phyloP scores from a whole-genome alignment of 495 filamentous ascomycete genomes.

The Hypoxylon fuscum region DNA sequence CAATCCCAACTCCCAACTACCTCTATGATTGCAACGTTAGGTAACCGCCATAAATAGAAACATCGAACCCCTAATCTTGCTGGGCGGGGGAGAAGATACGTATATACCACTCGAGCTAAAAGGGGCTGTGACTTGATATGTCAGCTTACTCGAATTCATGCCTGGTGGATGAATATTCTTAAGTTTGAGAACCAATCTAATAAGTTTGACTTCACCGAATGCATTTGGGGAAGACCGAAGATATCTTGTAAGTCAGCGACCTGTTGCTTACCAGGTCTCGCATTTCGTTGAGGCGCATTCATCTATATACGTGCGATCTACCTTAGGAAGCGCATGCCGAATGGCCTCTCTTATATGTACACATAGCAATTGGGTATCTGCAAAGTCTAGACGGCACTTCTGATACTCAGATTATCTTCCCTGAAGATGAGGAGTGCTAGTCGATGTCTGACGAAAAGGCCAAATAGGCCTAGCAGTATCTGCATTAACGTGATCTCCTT shows the following conservation, averaged over 20 bases:
- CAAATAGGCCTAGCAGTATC: slow-evolving; percentile 74
- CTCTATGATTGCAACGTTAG: too few species aligned
- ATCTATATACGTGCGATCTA: slow-evolving; percentile 10
- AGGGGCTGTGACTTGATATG: too few species aligned
- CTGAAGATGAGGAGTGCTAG: slow-evolving; percentile 86
- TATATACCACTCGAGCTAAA: too few species aligned
- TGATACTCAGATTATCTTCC: slow-evolving; percentile 75
- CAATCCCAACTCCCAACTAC: too few species aligned
- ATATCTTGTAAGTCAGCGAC: slow-evolving; percentile 13
- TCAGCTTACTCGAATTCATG: too few species aligned
- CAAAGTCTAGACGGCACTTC: slow-evolving; percentile 31
- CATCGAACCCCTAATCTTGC: too few species aligned
- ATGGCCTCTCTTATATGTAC: slow-evolving; percentile 27
- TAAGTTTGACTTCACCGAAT: too few species aligned
- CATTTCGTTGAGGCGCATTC: slow-evolving; percentile 8
- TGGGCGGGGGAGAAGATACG: too few species aligned
- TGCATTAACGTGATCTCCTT: slow-evolving; percentile 80
- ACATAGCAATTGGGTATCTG: slow-evolving; percentile 34
- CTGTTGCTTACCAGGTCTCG: slow-evolving; percentile 2
- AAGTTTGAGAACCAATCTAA: background rate
- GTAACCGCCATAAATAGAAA: too few species aligned
- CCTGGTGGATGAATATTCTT: too few species aligned
- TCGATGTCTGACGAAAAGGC: slow-evolving; percentile 84
- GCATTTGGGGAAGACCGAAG: background rate
- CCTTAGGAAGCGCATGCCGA: background rate